Conservation (phyloP, 2,329 filamentous ascomycete species). For the Hypoxylon sp. region DNA sequence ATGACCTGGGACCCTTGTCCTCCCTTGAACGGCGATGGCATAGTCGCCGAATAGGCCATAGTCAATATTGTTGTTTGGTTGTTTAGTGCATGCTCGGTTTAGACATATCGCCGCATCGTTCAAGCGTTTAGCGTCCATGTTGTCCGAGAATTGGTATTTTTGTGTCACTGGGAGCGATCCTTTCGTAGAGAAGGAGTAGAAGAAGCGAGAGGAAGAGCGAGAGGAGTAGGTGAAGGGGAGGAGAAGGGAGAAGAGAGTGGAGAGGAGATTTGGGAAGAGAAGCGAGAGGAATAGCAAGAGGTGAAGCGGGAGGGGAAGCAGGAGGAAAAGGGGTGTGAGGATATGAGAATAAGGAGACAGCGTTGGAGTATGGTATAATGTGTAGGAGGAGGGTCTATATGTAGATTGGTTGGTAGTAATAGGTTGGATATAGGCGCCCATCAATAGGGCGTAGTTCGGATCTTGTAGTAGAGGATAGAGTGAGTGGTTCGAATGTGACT, state of each 20-base stretch:
- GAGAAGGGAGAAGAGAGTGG: too few relatives aligned
- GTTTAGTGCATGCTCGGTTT: not conserved
- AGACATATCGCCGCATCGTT: not conserved
- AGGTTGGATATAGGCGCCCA: not conserved
- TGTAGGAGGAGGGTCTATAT: too few relatives aligned
- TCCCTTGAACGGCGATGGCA: not conserved
- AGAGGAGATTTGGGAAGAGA: too few relatives aligned
- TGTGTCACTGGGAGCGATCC: not conserved
- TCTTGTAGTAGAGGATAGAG: not conserved
- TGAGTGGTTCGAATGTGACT: not conserved
- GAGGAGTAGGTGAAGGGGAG: too few relatives aligned
- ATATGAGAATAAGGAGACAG: too few relatives aligned
- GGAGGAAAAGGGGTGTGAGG: too few relatives aligned
- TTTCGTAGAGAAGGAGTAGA: not conserved
- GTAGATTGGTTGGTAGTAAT: too few relatives aligned
- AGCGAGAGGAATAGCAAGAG: too few relatives aligned
- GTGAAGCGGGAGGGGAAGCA: too few relatives aligned
- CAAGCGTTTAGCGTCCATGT: not conserved
- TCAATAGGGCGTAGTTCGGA: not conserved
- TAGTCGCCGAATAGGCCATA: not conserved
- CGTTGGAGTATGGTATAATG: too few relatives aligned
- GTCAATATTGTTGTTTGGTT: not conserved
- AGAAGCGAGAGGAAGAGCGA: too few relatives aligned
- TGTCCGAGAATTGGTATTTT: not conserved
- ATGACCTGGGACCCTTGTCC: not conserved